These are phyloP conservation scores for Sporothrix dimorphospora DNA, from an alignment of 2,329 filamentous ascomycete species.

Conservation along the genomic window DNA sequence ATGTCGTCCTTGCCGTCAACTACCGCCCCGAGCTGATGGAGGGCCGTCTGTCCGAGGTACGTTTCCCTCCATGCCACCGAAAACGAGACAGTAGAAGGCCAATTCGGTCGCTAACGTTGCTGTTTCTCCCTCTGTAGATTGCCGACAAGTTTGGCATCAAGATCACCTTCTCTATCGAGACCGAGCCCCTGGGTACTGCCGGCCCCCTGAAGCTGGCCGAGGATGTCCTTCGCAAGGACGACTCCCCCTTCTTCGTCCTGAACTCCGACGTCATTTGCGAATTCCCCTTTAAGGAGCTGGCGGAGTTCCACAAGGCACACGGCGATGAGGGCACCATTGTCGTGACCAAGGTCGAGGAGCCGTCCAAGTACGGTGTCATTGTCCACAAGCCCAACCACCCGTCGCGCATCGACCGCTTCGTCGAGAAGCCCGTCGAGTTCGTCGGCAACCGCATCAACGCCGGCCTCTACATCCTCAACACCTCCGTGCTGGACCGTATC, in stretches of 20 bases:
- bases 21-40: constrained; percentile 99
- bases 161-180: constrained; percentile 96
- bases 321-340: constrained; percentile 97
- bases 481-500: constrained; percentile 85
- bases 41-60: constrained; percentile 83
- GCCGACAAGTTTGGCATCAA: constrained; percentile 90
- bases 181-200: constrained; percentile 91
- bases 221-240: constrained; percentile 88
- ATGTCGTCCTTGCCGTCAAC: constrained; percentile 98
- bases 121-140: constrained; percentile 62
- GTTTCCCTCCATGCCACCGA: constrained; percentile 38
- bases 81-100: not conserved
- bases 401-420: constrained; percentile 94
- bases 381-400: constrained; percentile 94
- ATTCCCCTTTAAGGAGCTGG: constrained; percentile 89
- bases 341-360: constrained; percentile 98
- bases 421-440: constrained; percentile 98
- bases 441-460: constrained; percentile 99
- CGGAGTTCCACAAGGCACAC: constrained; percentile 88
- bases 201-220: constrained; percentile 95
- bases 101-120: not conserved
- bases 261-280: constrained; percentile 99
- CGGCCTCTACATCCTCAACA: constrained; percentile 97
- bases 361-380: constrained; percentile 97
- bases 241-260: constrained; percentile 94